These are phyloP conservation scores for Cynara cardunculus DNA, from an alignment of 129 eudicot genomes.

Conservation along the genomic window DNA sequence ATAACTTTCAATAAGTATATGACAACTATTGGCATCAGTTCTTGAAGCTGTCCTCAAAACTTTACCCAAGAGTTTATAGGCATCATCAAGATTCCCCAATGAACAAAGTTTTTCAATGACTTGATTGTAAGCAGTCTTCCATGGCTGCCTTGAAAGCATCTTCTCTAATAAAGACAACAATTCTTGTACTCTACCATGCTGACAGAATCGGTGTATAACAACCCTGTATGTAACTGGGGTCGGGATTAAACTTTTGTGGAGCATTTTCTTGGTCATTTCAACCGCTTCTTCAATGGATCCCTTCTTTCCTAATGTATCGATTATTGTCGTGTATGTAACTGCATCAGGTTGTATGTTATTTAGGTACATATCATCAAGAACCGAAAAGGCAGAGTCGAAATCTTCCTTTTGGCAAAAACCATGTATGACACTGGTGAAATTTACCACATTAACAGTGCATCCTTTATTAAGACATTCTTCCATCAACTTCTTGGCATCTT, in stretches of 20 bases:
- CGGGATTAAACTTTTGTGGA: slow-evolving; percentile 67
- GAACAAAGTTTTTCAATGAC: slow-evolving; percentile 75
- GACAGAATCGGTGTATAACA: slow-evolving; percentile 65
- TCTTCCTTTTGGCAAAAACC: slow-evolving; percentile 72
- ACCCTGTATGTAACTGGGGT: slow-evolving; percentile 76
- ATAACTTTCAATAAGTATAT: slow-evolving; percentile 58
- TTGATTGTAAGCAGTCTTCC: slow-evolving; percentile 58
- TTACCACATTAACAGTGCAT: slow-evolving; percentile 75
- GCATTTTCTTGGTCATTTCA: slow-evolving; percentile 71
- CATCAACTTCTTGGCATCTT: slow-evolving; percentile 64
- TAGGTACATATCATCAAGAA: slow-evolving; percentile 88
- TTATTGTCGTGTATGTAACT: slow-evolving; percentile 63
- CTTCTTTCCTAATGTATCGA: slow-evolving; percentile 62
- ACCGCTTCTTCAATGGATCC: slow-evolving; percentile 69
- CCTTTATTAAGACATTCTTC: slow-evolving; percentile 69
- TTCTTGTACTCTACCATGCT: slow-evolving; percentile 59
- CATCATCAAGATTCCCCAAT: slow-evolving; percentile 64
- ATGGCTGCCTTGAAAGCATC: slow-evolving; percentile 49
- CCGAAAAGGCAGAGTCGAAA: slow-evolving; percentile 69
- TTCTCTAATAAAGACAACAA: slow-evolving; percentile 51
- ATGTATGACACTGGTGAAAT: slow-evolving; percentile 75
- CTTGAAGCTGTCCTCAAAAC: slow-evolving; percentile 68
- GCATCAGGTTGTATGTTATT: slow-evolving; percentile 73
- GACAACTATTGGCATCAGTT: slow-evolving; percentile 65
- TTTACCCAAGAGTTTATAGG: slow-evolving; percentile 60